These are phyloP conservation scores for Fusarium austroafricanum DNA, from an alignment of 2,329 filamentous ascomycete genomes.

Conservation along the genomic window DNA sequence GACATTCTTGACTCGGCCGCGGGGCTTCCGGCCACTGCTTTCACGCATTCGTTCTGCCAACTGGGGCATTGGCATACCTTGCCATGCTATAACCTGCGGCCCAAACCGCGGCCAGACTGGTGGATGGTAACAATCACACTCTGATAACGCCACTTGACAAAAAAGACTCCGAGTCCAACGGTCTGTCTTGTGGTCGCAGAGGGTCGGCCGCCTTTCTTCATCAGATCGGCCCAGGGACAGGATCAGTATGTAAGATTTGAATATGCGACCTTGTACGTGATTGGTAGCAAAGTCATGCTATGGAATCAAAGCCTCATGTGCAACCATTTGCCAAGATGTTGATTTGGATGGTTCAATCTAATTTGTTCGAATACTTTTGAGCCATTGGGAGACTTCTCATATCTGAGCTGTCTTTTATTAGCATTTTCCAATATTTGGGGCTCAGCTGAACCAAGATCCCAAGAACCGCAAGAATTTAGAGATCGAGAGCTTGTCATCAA, in stretches of 20 bases:
- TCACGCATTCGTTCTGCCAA: conserved; percentile 25
- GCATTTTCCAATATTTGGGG: too few species aligned
- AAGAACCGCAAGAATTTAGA: not conserved
- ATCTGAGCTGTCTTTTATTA: not conserved
- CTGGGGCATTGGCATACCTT: conserved; percentile 15
- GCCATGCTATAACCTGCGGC: conserved; percentile 39
- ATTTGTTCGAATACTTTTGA: not conserved
- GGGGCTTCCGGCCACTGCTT: conserved; percentile 31
- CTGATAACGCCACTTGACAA: conserved; percentile 35
- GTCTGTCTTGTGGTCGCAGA: conserved; percentile 15
- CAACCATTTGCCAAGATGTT: not conserved
- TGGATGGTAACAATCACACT: conserved; percentile 33
- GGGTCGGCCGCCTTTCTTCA: conserved; percentile 17
- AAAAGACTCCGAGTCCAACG: conserved; percentile 23
- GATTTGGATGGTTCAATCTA: not conserved
- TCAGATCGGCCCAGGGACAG: conserved; percentile 13
- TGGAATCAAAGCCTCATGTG: not conserved
- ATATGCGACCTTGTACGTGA: not conserved
- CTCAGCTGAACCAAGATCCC: too few species aligned
- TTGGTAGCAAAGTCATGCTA: conserved; percentile 1
- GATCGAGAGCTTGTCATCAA: not conserved
- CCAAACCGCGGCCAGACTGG: conserved; percentile 42
- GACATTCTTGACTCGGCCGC: conserved; percentile 28
- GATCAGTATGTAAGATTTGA: conserved; percentile 18
- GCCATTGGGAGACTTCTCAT: not conserved